A percentile compares a stretch with the other conserved stretches of the same genome.
Conservation (phyloP, 345 rosid genomes). For the Eucalyptus guilfoylei region DNA sequence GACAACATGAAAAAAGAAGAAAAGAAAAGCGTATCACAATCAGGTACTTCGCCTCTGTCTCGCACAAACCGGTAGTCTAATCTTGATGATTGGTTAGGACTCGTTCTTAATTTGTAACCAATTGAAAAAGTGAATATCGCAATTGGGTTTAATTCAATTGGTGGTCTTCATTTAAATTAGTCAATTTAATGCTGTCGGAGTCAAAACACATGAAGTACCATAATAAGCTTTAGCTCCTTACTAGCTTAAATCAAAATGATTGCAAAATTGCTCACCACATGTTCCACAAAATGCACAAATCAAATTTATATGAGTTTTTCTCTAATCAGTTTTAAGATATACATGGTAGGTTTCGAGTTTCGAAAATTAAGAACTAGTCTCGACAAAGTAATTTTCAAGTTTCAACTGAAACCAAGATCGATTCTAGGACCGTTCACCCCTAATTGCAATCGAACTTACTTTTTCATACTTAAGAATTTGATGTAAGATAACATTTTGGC, state of each 20-base stretch:
- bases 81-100: background rate
- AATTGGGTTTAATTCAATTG: background rate
- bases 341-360: fast-evolving
- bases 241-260: background rate
- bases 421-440: background rate
- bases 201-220: background rate
- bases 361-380: background rate
- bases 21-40: no score
- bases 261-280: background rate
- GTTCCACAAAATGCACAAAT: background rate
- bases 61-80: background rate
- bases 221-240: background rate
- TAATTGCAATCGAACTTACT: background rate
- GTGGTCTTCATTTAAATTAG: background rate
- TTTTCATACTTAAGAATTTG: background rate
- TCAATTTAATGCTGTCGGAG: background rate
- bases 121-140: background rate
- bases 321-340: fast-evolving
- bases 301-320: background rate
- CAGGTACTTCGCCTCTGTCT: background rate
- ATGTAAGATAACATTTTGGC: background rate
- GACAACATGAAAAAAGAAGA: no score
- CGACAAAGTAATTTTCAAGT: background rate
- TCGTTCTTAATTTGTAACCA: background rate
- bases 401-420: background rate